Evolutionary conservation across 2,329 filamentous ascomycete genomes (phyloP).

Genomic region (Stachybotrys echinatus): DNA sequence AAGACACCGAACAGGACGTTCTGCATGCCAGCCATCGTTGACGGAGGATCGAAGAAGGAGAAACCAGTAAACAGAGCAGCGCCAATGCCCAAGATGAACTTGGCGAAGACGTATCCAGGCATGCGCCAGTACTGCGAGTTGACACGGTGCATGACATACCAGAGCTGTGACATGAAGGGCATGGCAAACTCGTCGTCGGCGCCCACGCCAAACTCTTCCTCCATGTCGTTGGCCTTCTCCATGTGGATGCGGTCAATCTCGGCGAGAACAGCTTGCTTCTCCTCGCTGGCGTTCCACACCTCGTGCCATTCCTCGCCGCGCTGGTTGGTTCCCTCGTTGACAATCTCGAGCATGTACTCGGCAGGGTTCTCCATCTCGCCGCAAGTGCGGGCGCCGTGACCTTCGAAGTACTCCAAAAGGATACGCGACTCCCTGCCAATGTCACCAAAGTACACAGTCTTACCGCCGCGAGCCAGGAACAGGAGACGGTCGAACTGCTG

Average conservation of each 20-base stretch:
- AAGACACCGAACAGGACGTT: neutral
- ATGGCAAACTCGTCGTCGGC: neutral
- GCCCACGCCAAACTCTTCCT: neutral
- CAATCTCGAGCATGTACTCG: conserved; percentile 60
- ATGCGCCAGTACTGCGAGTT: neutral
- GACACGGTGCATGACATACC: neutral
- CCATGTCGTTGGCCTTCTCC: neutral
- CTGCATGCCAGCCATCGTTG: neutral
- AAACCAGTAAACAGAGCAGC: neutral
- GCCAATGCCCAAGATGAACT: neutral
- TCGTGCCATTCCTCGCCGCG: neutral
- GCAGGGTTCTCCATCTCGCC: conserved; percentile 59
- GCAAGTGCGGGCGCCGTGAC: conserved; percentile 52
- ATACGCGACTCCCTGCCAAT: conserved; percentile 49
- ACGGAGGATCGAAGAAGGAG: neutral
- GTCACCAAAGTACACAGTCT: conserved; percentile 54
- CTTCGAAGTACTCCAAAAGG: conserved; percentile 54
- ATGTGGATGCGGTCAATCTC: neutral
- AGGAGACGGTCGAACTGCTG: conserved; percentile 49
- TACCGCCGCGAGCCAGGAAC: conserved; percentile 53
- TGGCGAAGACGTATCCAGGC: neutral
- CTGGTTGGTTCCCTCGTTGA: neutral
- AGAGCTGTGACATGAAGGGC: neutral
- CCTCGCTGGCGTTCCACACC: neutral
- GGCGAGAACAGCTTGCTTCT: neutral